Percentiles rank a stretch among this genome's conserved stretches.
Conservation (phyloP, 129 eudicot species). For the Helianthus tuberosus region DNA sequence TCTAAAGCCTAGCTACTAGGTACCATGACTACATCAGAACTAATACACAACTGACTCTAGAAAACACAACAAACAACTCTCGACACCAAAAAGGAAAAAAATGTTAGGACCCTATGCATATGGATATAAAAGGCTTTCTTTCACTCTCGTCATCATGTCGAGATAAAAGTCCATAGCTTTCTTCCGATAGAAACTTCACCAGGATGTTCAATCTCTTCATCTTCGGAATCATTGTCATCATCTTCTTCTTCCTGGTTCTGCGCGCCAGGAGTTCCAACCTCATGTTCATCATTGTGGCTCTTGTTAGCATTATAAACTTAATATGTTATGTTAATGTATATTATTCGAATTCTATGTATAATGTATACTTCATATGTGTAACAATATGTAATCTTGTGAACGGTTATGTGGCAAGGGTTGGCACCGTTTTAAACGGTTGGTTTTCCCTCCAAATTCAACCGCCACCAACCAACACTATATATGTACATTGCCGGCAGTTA, state of each 20-base stretch:
- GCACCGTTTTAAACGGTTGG: no score
- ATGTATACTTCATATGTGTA: no score
- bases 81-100: slow-evolving; percentile 42
- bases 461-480: no score
- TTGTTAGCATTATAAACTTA: no score
- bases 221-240: slow-evolving; percentile 41
- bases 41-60: slow-evolving; percentile 4
- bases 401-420: no score
- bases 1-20: slow-evolving; percentile 28
- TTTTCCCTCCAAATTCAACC: no score
- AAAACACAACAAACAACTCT: slow-evolving; percentile 31
- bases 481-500: no score
- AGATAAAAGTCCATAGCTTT: slow-evolving; percentile 92
- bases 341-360: no score
- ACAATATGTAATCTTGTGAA: no score
- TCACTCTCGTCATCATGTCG: slow-evolving; percentile 49
- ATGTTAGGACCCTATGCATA: slow-evolving; percentile 38
- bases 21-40: slow-evolving; percentile 30
- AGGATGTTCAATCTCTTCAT: slow-evolving; percentile 78
- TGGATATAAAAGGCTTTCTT: background rate
- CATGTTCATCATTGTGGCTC: slow-evolving; percentile 30
- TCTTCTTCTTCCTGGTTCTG: slow-evolving; percentile 23
- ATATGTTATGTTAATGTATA: no score
- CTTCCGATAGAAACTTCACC: slow-evolving; percentile 96
- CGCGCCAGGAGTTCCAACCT: slow-evolving; percentile 35